Conservation (phyloP, 2,329 filamentous ascomycete genomes). For the Cordyceps cateniannulata region DNA sequence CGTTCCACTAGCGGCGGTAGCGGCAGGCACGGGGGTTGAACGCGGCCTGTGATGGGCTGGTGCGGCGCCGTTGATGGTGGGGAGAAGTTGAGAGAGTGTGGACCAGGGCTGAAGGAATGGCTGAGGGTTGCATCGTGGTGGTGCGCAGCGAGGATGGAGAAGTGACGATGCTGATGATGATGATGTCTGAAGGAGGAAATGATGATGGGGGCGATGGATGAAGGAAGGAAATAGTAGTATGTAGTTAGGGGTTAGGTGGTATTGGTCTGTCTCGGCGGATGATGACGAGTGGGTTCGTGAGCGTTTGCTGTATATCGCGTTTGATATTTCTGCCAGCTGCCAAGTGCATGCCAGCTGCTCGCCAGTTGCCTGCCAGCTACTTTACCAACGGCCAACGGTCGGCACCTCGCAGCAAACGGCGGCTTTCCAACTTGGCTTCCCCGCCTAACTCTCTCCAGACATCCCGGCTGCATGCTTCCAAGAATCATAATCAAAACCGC, state of each 20-base stretch:
- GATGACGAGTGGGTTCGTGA: neutral
- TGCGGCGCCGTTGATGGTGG: slow-evolving; percentile 11
- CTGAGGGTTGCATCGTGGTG: neutral
- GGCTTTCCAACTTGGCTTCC: neutral
- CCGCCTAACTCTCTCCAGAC: neutral
- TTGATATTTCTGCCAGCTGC: neutral
- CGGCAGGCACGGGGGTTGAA: slow-evolving; percentile 25
- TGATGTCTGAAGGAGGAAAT: neutral
- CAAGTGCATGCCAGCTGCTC: neutral
- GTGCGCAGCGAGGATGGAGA: neutral
- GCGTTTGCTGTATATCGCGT: neutral
- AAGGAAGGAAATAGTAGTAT: neutral
- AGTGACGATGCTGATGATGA: neutral
- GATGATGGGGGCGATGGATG: neutral
- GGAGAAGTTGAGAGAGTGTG: slow-evolving; percentile 1
- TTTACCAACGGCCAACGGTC: neutral
- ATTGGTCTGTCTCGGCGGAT: neutral
- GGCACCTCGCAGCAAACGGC: neutral
- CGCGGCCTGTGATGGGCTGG: slow-evolving; percentile 26
- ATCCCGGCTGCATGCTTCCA: neutral
- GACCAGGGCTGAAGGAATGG: slow-evolving; percentile 9
- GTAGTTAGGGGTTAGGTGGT: neutral
- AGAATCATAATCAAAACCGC: neutral
- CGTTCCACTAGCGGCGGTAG: slow-evolving; percentile 26
- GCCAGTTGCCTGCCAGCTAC: too few relatives aligned